A percentile compares a stretch with the other conserved stretches of the same genome.
Conservation (phyloP, 345 rosid species). For the Raphanus sativus region DNA sequence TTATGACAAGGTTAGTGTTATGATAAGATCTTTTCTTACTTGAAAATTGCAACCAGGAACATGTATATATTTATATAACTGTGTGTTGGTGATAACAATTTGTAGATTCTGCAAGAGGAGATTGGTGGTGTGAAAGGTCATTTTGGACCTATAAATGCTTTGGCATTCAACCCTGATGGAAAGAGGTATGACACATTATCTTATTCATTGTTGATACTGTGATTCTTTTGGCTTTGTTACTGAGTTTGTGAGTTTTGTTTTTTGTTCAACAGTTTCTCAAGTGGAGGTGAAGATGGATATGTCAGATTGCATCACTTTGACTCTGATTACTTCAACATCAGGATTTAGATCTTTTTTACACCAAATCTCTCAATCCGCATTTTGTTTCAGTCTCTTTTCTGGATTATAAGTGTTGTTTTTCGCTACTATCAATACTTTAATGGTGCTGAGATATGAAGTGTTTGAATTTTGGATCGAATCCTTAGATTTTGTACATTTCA, state of each 20-base stretch:
- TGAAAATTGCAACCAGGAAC: not conserved
- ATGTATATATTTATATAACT: not conserved
- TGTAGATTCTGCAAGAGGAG: slow-evolving; percentile 80
- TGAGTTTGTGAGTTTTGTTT: slow-evolving; percentile 1
- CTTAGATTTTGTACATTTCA: not conserved
- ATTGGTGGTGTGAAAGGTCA: slow-evolving; percentile 98
- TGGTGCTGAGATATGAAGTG: not conserved
- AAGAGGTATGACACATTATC: slow-evolving; percentile 55
- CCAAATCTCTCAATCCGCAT: not conserved
- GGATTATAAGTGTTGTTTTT: slow-evolving; percentile 1
- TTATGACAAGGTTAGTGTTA: slow-evolving; percentile 50
- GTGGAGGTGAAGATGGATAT: slow-evolving; percentile 96
- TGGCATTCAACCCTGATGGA: slow-evolving; percentile 95
- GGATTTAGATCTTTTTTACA: slow-evolving; percentile 41
- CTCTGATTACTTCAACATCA: slow-evolving; percentile 74
- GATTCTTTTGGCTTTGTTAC: not conserved
- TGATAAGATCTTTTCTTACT: not conserved
- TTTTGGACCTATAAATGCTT: slow-evolving; percentile 93
- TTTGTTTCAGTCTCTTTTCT: not conserved
- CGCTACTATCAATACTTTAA: not conserved
- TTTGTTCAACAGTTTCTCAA: slow-evolving; percentile 60
- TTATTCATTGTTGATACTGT: not conserved
- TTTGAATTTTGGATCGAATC: not conserved
- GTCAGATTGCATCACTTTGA: slow-evolving; percentile 96
- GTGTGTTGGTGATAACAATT: not conserved